Percentiles rank a stretch among this genome's conserved stretches.
Conservation (phyloP, 257 asterid genomes). For the Petrea volubilis region DNA sequence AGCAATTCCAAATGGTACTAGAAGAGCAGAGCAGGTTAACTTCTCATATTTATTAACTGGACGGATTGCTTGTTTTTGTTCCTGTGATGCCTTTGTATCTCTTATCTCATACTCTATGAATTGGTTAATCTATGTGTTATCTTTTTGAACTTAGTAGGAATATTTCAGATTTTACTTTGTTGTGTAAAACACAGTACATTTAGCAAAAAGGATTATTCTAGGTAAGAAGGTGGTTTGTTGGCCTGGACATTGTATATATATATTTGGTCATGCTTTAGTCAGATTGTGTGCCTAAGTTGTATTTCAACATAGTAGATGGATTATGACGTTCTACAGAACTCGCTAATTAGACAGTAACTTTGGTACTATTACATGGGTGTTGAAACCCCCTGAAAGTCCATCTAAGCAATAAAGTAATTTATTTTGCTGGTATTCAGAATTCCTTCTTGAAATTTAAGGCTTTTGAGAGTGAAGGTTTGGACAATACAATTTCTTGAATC, state of each 20-base stretch:
- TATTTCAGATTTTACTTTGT: neutral
- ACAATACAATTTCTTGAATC: neutral
- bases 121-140: conserved; percentile 7
- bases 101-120: neutral
- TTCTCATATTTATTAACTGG: conserved; percentile 25
- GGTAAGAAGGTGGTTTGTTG: neutral
- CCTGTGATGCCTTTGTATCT: conserved; percentile 12
- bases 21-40: conserved; percentile 94
- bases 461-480: neutral
- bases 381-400: neutral
- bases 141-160: neutral
- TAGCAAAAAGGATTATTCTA: neutral
- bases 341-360: neutral
- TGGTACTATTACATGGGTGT: neutral
- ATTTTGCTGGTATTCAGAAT: neutral
- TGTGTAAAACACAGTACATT: neutral
- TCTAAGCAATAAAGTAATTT: neutral
- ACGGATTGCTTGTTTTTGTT: neutral
- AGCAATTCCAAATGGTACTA: conserved; percentile 94
- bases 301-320: neutral
- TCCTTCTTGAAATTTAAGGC: neutral
- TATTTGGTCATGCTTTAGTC: neutral
- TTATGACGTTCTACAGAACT: neutral
- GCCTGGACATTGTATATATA: neutral
- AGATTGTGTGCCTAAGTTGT: neutral